Evolutionary conservation across 495 filamentous ascomycete species (phyloP), one percentile per base, ranked within the genome.

Genomic region (Daldinia bambusicola): DNA sequence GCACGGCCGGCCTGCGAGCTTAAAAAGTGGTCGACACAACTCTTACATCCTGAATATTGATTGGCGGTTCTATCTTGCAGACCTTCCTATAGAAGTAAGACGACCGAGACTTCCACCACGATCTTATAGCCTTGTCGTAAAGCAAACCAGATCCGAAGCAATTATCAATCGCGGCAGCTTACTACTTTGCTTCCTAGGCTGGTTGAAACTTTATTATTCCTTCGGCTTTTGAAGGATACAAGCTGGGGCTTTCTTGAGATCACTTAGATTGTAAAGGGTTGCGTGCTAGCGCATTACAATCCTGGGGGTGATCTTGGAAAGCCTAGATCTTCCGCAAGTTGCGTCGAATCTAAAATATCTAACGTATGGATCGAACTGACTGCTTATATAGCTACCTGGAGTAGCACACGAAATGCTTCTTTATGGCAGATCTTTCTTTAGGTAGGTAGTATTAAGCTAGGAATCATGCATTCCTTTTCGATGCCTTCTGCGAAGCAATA

Each of bases 41-140:
- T 41, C 60, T 59, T 53, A 53, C 13, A 26, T 4, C 10, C 37
- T 41, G 8, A 30, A 43, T 18, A 31, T 61, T 69, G 52, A 69
- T 66, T 66, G 52, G 66, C 12, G 22, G 12, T 55, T 38, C 26
- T 26, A 13, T 48, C 6, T 66, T 58, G 57, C 30, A 71, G 69
- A 77, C 75, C 72, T 77, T 75, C 72, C 75, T 75, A 73, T 56
- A 75, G 63, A 62, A 77, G 75, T 61, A 77, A 69, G 69, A 66
- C 56, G 52, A 58, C 68, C 63, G 66, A 73, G n/a, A 43, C 43
- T 41, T 64, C 40, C 63, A 58, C 58, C 62, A 34, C 40, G 56
- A 53, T 60, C 51, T 64, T 53, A 14, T 16, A 37, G 36, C 48
- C 61, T 60, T 45, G 55, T 48, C 56, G 45, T 1, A 53, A 52